Percentiles rank a stretch among this genome's conserved stretches.
Evolutionary conservation across 73 alveolate genomes (phyloP).

Genomic region (Effrenium voratum): DNA sequence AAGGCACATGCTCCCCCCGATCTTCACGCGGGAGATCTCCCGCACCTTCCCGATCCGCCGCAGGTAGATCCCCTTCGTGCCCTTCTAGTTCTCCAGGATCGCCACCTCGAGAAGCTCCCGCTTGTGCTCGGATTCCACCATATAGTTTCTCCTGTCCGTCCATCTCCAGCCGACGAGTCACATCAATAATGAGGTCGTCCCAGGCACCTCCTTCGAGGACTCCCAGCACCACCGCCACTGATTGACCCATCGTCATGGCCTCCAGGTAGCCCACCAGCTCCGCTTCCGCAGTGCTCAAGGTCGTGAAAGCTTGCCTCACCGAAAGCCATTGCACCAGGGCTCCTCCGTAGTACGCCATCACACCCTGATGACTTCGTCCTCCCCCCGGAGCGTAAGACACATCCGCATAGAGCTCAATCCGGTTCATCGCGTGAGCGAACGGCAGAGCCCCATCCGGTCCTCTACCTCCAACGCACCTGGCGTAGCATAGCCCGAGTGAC

Average conservation of each 20-base stretch:
- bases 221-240: neutral
- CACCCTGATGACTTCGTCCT: neutral
- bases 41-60: neutral
- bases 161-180: too few species aligned
- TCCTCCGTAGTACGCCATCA: neutral
- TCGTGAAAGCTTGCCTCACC: neutral
- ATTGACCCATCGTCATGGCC: neutral
- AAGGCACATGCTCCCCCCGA: too few species aligned
- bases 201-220: too few species aligned
- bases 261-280: neutral
- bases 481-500: neutral
- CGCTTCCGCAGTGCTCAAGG: neutral
- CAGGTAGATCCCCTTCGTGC: too few species aligned
- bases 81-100: too few species aligned
- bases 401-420: neutral
- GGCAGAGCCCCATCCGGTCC: neutral
- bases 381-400: neutral
- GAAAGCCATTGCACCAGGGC: neutral
- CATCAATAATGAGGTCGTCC: too few species aligned
- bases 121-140: too few species aligned
- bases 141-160: too few species aligned
- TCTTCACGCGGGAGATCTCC: too few species aligned
- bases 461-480: neutral
- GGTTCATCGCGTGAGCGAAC: neutral
- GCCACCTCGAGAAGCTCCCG: too few species aligned